A percentile compares a stretch with the other conserved stretches of the same genome.
phyloP scores from a whole-genome alignment of 306 rosid species.

The Vicia faba region DNA sequence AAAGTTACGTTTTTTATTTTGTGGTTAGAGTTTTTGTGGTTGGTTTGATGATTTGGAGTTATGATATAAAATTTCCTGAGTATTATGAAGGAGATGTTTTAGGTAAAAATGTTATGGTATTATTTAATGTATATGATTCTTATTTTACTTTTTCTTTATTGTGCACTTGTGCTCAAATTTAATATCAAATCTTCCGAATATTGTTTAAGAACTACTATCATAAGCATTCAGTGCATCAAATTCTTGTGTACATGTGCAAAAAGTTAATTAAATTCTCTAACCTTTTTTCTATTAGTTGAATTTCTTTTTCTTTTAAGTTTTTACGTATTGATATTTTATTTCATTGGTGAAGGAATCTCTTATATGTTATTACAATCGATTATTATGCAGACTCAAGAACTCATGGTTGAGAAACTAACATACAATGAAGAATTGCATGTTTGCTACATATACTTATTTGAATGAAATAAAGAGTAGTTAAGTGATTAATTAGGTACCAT shows the following conservation, averaged over 20 bases:
- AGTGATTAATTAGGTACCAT: too few relatives aligned
- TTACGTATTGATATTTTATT: slow-evolving; percentile 4
- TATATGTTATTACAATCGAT: slow-evolving; percentile 72
- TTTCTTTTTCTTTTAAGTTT: neutral
- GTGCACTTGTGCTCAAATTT: neutral
- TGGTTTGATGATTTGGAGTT: too few relatives aligned
- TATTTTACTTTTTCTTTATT: neutral
- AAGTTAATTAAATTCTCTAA: slow-evolving; percentile 47
- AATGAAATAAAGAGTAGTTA: too few relatives aligned
- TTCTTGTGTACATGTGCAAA: slow-evolving; percentile 41
- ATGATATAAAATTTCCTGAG: too few relatives aligned
- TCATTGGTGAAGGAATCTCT: slow-evolving; percentile 91
- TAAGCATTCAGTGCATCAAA: too few relatives aligned
- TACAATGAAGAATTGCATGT: slow-evolving; percentile 89
- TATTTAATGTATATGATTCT: too few relatives aligned
- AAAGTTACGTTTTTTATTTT: too few relatives aligned
- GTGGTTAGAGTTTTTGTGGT: too few relatives aligned
- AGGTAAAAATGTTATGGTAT: too few relatives aligned
- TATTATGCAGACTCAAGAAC: slow-evolving; percentile 75
- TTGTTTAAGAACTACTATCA: slow-evolving; percentile 15
- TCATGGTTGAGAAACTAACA: slow-evolving; percentile 85
- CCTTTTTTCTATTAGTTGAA: too few relatives aligned
- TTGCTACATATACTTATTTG: too few relatives aligned
- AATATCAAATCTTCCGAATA: neutral
- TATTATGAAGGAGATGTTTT: too few relatives aligned